phyloP scores from a whole-genome alignment of 306 rosid species.

The Rosa rugosa region DNA sequence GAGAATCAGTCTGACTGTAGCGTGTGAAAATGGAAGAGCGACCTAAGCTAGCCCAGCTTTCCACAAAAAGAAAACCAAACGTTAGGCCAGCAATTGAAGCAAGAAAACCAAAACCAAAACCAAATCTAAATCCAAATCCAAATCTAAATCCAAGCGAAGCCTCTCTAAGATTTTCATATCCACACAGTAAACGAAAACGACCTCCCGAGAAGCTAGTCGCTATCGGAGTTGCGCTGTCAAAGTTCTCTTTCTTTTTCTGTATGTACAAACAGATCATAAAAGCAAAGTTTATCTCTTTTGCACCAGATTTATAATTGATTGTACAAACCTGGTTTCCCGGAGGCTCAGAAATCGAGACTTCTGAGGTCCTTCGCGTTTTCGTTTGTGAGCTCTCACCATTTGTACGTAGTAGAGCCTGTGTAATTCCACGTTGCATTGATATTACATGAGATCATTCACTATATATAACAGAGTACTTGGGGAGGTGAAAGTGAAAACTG shows the following conservation, averaged over 20 bases:
- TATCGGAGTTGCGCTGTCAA: neutral
- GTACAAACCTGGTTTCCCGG: constrained; percentile 14
- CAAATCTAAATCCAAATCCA: neutral
- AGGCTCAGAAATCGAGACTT: constrained; percentile 4
- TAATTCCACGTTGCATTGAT: neutral
- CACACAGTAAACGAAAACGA: neutral
- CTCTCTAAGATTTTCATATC: neutral
- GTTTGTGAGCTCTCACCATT: neutral
- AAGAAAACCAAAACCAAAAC: neutral
- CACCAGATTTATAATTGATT: neutral
- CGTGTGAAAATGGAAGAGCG: constrained; percentile 2
- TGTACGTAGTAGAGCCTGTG: neutral
- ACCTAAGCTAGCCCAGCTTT: neutral
- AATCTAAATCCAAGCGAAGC: neutral
- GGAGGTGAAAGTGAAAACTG: neutral
- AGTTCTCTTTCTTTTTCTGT: neutral
- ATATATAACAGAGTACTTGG: constrained; percentile 5
- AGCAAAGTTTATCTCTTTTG: constrained; percentile 11
- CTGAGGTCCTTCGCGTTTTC: constrained; percentile 3
- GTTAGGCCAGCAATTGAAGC: neutral
- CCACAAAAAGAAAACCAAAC: neutral
- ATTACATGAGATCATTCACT: constrained; percentile 15
- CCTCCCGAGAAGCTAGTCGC: neutral
- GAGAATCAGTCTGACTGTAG: neutral
- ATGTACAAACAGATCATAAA: neutral